Conservation (phyloP, 139 green algal genomes). For the Chlamydomonas incerta region DNA sequence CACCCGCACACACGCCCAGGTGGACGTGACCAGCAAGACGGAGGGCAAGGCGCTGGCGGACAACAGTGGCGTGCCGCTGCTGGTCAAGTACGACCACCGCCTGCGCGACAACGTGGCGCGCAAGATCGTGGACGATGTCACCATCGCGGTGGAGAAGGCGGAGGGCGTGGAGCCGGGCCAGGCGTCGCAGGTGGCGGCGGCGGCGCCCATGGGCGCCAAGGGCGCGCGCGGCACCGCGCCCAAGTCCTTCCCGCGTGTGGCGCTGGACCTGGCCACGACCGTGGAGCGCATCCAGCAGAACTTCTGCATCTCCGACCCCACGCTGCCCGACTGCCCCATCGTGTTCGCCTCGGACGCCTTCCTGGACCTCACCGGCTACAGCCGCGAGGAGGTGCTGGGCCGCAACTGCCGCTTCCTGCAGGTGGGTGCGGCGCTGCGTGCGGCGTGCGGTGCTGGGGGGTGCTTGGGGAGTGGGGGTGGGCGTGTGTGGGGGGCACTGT, state of each 20-base stretch:
- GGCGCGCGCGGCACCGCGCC: conserved; percentile 51
- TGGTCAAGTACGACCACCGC: conserved; percentile 91
- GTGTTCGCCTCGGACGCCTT: conserved; percentile 95
- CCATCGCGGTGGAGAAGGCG: conserved; percentile 74
- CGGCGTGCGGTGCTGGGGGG: not conserved
- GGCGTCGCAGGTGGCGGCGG: not conserved
- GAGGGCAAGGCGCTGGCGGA: conserved; percentile 84
- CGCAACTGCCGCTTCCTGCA: conserved; percentile 87
- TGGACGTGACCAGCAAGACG: conserved; percentile 96
- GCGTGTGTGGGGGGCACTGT: not conserved
- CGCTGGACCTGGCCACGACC: conserved; percentile 96
- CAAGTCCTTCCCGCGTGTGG: conserved; percentile 87
- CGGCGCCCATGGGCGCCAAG: not conserved
- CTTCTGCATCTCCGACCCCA: conserved; percentile 97
- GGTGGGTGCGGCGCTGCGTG: conserved; percentile 30
- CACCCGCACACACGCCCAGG: conserved; percentile 39
- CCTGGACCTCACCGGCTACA: conserved; percentile 94
- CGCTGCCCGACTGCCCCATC: conserved; percentile 97
- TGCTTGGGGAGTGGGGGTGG: not conserved
- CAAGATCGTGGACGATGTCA: conserved; percentile 87
- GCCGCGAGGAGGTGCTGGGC: conserved; percentile 94
- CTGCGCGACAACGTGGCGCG: conserved; percentile 83
- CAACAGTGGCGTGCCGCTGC: conserved; percentile 70
- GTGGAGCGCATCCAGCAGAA: conserved; percentile 99
- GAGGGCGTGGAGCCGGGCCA: conserved; percentile 42